Conservation (phyloP, 2,329 filamentous ascomycete genomes). For the Cordyceps tenuipes region DNA sequence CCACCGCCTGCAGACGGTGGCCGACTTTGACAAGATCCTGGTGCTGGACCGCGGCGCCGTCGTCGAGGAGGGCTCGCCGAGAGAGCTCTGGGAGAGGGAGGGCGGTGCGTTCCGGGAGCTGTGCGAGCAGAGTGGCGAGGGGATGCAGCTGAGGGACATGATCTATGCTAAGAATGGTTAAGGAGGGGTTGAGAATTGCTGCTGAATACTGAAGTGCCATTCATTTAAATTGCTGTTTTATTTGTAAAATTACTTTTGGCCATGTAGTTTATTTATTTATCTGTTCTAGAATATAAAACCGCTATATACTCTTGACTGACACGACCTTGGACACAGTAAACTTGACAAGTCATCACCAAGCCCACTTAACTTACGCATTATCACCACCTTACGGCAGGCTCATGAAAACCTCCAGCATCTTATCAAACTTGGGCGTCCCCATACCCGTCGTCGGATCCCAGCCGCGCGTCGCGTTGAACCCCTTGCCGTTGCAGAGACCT, state of each 20-base stretch:
- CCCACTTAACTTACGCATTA: not conserved
- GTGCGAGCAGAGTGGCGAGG: slow-evolving; percentile 3
- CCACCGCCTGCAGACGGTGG: slow-evolving; percentile 58
- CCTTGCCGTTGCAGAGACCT: not conserved
- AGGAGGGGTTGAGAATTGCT: not conserved
- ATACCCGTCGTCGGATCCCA: slow-evolving; percentile 12
- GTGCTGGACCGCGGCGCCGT: slow-evolving; percentile 49
- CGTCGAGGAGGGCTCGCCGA: slow-evolving; percentile 51
- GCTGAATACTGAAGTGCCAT: not conserved
- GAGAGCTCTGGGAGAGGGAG: slow-evolving; percentile 42
- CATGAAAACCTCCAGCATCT: not conserved
- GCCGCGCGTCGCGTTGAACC: slow-evolving; percentile 2
- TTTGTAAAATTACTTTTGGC: too few relatives aligned
- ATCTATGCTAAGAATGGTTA: not conserved
- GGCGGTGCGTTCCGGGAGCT: slow-evolving; percentile 14
- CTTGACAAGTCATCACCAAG: too few relatives aligned
- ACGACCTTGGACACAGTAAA: too few relatives aligned
- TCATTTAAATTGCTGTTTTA: not conserved
- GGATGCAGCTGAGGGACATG: not conserved
- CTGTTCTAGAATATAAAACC: too few relatives aligned
- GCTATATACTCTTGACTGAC: too few relatives aligned
- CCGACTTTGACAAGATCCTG: slow-evolving; percentile 57
- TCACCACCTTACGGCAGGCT: slow-evolving; percentile 6
- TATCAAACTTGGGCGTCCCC: slow-evolving; percentile 9
- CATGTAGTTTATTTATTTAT: too few relatives aligned